phyloP scores from a whole-genome alignment of 371 early-diverging fungal genomes.

The Mortierella sp. region DNA sequence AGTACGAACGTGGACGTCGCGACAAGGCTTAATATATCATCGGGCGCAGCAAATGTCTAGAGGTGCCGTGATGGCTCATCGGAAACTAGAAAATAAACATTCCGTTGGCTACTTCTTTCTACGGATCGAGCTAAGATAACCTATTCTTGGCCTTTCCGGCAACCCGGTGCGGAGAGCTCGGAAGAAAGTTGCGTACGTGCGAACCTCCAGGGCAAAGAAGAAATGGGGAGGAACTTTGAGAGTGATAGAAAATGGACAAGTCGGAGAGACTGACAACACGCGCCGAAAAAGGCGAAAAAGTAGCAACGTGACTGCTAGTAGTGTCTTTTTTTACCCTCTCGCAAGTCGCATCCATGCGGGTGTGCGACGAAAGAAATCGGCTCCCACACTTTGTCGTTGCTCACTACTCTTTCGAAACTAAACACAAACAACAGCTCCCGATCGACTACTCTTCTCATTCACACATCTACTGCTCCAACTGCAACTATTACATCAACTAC shows the following conservation, averaged over 20 bases:
- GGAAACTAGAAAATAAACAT: not conserved
- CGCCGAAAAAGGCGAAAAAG: conserved; percentile 8
- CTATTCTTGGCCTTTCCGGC: not conserved
- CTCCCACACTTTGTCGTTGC: not conserved
- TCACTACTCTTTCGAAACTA: not conserved
- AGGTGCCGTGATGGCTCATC: not conserved
- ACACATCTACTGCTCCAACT: not conserved
- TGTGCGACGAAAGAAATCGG: not conserved
- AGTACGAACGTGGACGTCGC: conserved; percentile 69
- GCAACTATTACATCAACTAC: not conserved
- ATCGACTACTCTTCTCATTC: not conserved
- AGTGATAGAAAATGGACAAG: conserved; percentile 1
- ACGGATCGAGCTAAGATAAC: not conserved
- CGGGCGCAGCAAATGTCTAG: not conserved
- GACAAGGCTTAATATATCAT: not conserved
- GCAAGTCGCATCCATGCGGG: not conserved
- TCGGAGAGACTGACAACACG: not conserved
- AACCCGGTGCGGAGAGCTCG: not conserved
- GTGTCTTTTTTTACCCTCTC: not conserved
- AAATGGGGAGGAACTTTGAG: not conserved
- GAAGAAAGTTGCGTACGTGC: not conserved
- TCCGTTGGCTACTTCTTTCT: not conserved
- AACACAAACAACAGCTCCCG: not conserved
- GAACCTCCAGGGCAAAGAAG: not conserved
- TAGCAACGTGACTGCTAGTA: not conserved